These are phyloP conservation scores for Epicoccum sorghinum DNA, from an alignment of 2,329 filamentous ascomycete genomes.

Conservation along the genomic window DNA sequence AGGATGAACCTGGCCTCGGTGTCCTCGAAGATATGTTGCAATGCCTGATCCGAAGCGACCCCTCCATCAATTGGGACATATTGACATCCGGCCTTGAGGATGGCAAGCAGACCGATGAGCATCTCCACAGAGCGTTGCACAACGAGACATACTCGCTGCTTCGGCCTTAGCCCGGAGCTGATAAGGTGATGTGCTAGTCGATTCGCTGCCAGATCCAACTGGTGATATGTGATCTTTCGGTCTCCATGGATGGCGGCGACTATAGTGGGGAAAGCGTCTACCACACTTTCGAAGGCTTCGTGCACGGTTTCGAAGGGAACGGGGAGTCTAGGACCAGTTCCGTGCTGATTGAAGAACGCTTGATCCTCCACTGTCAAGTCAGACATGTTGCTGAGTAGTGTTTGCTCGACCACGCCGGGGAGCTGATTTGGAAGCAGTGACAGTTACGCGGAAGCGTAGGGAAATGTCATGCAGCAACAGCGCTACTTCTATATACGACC, in stretches of 20 bases:
- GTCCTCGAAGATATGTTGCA: slow-evolving; percentile 59
- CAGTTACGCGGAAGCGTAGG: background rate
- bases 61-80: slow-evolving; percentile 66
- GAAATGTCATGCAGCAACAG: background rate
- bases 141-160: slow-evolving; percentile 60
- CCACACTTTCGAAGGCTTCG: slow-evolving; percentile 37
- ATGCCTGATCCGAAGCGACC: slow-evolving; percentile 37
- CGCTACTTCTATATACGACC: slow-evolving; percentile 8
- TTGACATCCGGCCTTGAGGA: slow-evolving; percentile 64
- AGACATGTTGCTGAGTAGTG: slow-evolving; percentile 21
- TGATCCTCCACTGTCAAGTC: slow-evolving; percentile 28
- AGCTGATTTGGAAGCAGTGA: background rate
- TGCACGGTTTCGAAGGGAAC: slow-evolving; percentile 31
- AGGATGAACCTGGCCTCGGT: slow-evolving; percentile 54
- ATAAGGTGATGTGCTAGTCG: slow-evolving; percentile 42
- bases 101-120: slow-evolving; percentile 62
- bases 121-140: slow-evolving; percentile 63
- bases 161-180: slow-evolving; percentile 32
- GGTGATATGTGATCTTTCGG: slow-evolving; percentile 35
- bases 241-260: slow-evolving; percentile 32
- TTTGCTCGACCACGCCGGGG: slow-evolving; percentile 19
- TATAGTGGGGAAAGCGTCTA: slow-evolving; percentile 27
- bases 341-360: slow-evolving; percentile 28
- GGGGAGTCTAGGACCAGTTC: slow-evolving; percentile 26
- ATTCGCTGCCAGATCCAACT: slow-evolving; percentile 39